Evolutionary conservation across 441 rosid species (phyloP).

Genomic region (Gossypium lobatum): DNA sequence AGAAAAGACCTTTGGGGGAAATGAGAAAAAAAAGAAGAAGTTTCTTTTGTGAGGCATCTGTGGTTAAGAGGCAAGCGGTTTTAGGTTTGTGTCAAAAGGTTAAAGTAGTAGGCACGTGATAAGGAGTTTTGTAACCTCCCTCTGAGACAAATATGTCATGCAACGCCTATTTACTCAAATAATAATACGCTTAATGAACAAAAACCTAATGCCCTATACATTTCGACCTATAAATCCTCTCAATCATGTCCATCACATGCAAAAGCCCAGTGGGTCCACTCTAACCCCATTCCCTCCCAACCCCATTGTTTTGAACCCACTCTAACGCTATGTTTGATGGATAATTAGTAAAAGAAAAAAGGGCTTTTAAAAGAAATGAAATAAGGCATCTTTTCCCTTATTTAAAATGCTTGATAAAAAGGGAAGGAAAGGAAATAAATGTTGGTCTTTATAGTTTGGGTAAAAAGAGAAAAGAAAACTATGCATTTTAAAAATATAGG

Average conservation of each 20-base stretch:
- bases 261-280: background rate
- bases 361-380: background rate
- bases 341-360: background rate
- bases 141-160: constrained; percentile 10
- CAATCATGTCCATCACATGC: constrained; percentile 18
- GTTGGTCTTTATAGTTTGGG: too few species aligned
- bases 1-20: background rate
- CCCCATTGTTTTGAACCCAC: constrained; percentile 6
- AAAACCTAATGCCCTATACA: constrained; percentile 5
- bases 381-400: background rate
- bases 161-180: background rate
- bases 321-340: background rate
- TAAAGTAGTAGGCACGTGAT: constrained; percentile 9
- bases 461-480: background rate
- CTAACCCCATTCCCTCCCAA: background rate
- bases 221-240: constrained; percentile 6
- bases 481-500: background rate
- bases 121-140: background rate
- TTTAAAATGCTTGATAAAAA: background rate
- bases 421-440: background rate
- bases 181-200: constrained; percentile 9
- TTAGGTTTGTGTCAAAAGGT: background rate
- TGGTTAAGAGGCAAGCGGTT: background rate
- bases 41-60: background rate
- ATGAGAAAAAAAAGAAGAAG: background rate